phyloP scores from a whole-genome alignment of 352 stramenopile species.

The Sclerospora graminicola region DNA sequence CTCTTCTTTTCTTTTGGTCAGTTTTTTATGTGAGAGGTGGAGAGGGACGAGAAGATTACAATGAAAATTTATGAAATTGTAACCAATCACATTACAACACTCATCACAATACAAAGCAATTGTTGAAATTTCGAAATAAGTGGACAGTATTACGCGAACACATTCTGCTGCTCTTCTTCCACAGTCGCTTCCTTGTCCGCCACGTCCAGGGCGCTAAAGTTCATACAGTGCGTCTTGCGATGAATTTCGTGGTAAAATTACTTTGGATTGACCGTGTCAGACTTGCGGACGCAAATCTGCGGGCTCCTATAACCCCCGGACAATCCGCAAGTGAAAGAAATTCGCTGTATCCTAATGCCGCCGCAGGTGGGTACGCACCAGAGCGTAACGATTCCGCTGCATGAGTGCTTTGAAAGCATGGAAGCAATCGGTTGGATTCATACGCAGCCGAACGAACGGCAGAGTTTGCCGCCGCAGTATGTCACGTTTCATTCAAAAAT shows the following conservation, averaged over 20 bases:
- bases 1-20: too few relatives aligned
- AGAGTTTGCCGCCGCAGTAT: conserved; percentile 93
- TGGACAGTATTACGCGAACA: conserved; percentile 53
- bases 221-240: conserved; percentile 98
- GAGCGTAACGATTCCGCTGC: conserved; percentile 94
- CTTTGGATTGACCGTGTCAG: conserved; percentile 95
- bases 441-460: conserved; percentile 97
- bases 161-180: conserved; percentile 88
- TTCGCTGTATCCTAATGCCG: conserved; percentile 98
- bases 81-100: neutral
- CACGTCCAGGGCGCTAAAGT: conserved; percentile 96
- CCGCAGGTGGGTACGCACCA: conserved; percentile 98
- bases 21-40: too few relatives aligned
- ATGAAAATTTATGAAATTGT: neutral
- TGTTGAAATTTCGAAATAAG: neutral
- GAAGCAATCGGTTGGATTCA: conserved; percentile 99
- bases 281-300: conserved; percentile 96
- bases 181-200: conserved; percentile 83
- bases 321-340: conserved; percentile 98
- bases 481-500: conserved; percentile 95
- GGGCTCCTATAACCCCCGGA: conserved; percentile 98
- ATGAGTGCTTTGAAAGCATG: conserved; percentile 95
- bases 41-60: neutral
- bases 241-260: conserved; percentile 99
- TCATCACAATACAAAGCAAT: neutral